Evolutionary conservation across 345 rosid genomes (phyloP), one percentile per base, ranked within the genome.

Genomic region (Euphorbia tirucalli): DNA sequence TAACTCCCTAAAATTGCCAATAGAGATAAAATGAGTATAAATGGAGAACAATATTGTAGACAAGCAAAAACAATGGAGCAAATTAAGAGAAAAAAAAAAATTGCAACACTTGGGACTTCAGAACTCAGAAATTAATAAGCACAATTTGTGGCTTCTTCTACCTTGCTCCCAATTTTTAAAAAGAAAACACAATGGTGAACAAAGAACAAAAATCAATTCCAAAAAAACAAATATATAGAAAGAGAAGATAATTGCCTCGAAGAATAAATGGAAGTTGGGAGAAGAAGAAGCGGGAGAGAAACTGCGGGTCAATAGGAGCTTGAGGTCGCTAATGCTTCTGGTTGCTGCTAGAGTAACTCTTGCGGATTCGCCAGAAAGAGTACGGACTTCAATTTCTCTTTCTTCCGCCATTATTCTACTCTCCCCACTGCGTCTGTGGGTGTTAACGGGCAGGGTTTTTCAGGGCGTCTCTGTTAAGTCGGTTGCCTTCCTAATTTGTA

Each of bases 221-320:
- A 27, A 50, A 35, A 52, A 44, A 65, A 22, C 0, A 56, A 35
- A 27, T 3, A 27, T 7, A 11, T 11, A 46, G 39, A 43, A 28
- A 41, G 55, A 65, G 62, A 39, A 15, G n/a, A n/a, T n/a, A n/a
- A 11, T 68, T 81, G 77, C 98, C 96, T 92, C 87, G 88, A 82
- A 90, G 76, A 69, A 92, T 66, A 94, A 83, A 69, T 90, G 91
- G 80, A 90, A 94, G 74, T 82, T 83, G 61, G 96, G 89, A 50
- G 89, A 87, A 43, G 82, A 70, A 15, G 86, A 82, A 68, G 93
- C 90, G 55, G 89, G 89, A 86, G 83, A 80, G 84, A 90, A 94
- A 46, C 70, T 77, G 71, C 65, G 78, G 52, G 78, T 81, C 81
- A 92, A 74, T 69, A 89, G 75, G 66, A 70, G 79, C 81, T 92